These are phyloP conservation scores for Solanum medicagineum DNA, from an alignment of 257 asterid species.

Conservation along the genomic window DNA sequence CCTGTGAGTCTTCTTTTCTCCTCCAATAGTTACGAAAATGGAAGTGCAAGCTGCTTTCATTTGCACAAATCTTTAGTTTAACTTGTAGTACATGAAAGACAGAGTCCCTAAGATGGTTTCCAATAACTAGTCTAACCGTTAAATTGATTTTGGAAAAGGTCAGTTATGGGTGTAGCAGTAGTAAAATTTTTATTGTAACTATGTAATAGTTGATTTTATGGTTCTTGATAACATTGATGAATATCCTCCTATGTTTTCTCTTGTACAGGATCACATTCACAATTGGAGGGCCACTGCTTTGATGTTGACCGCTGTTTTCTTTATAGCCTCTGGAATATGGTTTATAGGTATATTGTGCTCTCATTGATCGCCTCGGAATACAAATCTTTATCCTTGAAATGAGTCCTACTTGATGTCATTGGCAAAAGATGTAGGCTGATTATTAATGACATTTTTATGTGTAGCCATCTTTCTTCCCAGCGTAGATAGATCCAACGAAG, in stretches of 20 bases:
- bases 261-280: conserved; percentile 62
- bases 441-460: background rate
- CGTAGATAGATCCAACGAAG: conserved; percentile 71
- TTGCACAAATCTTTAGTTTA: background rate
- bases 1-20: background rate
- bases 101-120: background rate
- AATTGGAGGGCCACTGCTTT: conserved; percentile 89
- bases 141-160: background rate
- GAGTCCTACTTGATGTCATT: background rate
- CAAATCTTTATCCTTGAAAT: background rate
- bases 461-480: conserved; percentile 62
- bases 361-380: background rate
- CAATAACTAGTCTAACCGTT: background rate
- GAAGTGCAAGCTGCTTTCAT: background rate
- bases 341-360: conserved; percentile 36
- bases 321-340: conserved; percentile 74
- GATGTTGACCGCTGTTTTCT: conserved; percentile 58
- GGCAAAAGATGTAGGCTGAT: background rate
- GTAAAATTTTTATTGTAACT: background rate
- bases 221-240: background rate
- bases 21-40: background rate
- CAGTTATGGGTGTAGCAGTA: background rate
- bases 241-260: background rate
- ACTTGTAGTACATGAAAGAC: background rate
- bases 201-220: background rate